These are phyloP conservation scores for Epichloe amarillans DNA, from an alignment of 2,329 filamentous ascomycete genomes.

Conservation along the genomic window DNA sequence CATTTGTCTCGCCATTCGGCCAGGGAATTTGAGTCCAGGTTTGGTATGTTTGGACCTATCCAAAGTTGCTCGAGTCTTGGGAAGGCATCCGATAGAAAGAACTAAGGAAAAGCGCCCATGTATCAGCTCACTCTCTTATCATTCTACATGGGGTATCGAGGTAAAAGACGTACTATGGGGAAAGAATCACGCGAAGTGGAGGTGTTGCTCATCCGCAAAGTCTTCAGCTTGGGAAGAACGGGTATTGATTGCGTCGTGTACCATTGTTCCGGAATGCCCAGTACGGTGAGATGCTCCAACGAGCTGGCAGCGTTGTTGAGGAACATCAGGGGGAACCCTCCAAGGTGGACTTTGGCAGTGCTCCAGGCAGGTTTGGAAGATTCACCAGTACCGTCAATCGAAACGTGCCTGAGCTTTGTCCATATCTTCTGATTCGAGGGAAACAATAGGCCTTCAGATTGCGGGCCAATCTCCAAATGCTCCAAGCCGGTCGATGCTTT, in stretches of 20 bases:
- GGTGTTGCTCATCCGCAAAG: constrained; percentile 15
- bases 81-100: constrained; percentile 6
- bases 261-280: constrained; percentile 11
- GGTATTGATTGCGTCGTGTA: constrained; percentile 6
- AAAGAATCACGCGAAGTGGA: constrained; percentile 1
- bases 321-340: constrained; percentile 6
- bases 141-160: too few relatives aligned
- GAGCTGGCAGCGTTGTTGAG: constrained; percentile 8
- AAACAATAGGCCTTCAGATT: constrained; percentile 2
- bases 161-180: constrained; percentile 3
- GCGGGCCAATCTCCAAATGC: constrained; percentile 13
- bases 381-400: constrained; percentile 5
- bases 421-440: constrained; percentile 4
- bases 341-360: constrained; percentile 2
- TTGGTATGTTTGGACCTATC: constrained; percentile 13
- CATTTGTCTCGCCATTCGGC: constrained; percentile 8
- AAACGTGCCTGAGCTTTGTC: constrained; percentile 6
- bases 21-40: constrained; percentile 7
- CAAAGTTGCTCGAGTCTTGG: constrained; percentile 20
- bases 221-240: constrained; percentile 16
- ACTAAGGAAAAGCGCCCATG: constrained; percentile 8
- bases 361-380: constrained; percentile 5
- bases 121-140: not conserved
- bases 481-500: constrained; percentile 15
- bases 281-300: constrained; percentile 12